These are phyloP conservation scores for Leccinum fibrillosum DNA, from an alignment of 768 basidiomycete genomes.

Conservation along the genomic window DNA sequence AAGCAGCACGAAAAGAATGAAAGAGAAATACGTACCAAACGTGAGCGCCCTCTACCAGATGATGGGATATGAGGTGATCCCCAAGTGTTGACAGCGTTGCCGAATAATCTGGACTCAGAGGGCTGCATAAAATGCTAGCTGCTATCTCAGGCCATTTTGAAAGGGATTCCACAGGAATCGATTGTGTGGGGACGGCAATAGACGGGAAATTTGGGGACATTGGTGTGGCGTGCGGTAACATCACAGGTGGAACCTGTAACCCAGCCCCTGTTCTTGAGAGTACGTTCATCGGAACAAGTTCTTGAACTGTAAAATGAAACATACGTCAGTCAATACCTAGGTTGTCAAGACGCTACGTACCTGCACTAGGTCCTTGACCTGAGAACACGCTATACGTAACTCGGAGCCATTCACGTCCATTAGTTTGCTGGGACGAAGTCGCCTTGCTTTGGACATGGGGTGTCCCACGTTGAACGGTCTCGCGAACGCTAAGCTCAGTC, in stretches of 20 bases:
- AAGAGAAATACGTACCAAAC: conserved; percentile 58
- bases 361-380: conserved; percentile 74
- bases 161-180: conserved; percentile 62
- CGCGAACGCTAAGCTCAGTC: conserved; percentile 59
- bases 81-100: conserved; percentile 81
- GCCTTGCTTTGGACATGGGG: conserved; percentile 20
- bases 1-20: neutral
- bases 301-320: conserved; percentile 55
- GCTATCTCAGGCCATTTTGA: conserved; percentile 82
- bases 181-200: conserved; percentile 36
- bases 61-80: conserved; percentile 69
- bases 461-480: conserved; percentile 17
- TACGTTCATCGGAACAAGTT: conserved; percentile 59
- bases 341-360: conserved; percentile 37
- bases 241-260: conserved; percentile 37
- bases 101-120: conserved; percentile 63
- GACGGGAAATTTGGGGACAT: conserved; percentile 61
- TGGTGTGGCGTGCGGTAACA: conserved; percentile 46
- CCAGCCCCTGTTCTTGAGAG: conserved; percentile 40
- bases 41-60: conserved; percentile 85
- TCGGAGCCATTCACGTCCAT: conserved; percentile 69
- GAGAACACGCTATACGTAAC: conserved; percentile 82
- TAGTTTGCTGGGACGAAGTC: conserved; percentile 26
- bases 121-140: conserved; percentile 77
- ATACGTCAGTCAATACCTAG: conserved; percentile 4